Evolutionary conservation across 2,329 filamentous ascomycete species (phyloP), one percentile per base, ranked within the genome.

Genomic region (Botryotinia convoluta): DNA sequence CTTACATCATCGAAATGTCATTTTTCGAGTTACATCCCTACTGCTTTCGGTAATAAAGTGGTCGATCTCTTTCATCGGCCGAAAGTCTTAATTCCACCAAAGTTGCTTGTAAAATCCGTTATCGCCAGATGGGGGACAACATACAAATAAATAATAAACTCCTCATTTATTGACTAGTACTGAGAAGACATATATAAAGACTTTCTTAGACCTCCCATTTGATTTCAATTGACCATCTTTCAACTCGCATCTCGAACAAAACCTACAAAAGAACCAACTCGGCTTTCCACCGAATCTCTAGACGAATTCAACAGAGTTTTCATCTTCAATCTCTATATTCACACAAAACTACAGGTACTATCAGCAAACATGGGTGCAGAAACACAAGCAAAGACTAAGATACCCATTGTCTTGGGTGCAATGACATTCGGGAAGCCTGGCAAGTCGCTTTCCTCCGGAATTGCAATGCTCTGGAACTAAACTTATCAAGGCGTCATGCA

Each of bases 351-450:
- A 57, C 51, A 2, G 1, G n/a, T 18, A 57, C 1, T 1, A 32
- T 29, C 48, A 42, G 26, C 10, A 32, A 42, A 29, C 1, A 72
- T 72, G 71, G 39, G 29, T 37, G 6, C 22, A n/a, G 39, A 45
- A 69, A 48, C 60, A 32, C 51, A 74, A 42, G n/a, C 39, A 3
- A 69, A 69, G 35, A 57, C 69, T 18, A 71, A 65, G 6, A 22
- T 72, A 8, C 63, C 63, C 5, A 73, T 78, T 44, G 73, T 78
- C 35, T 76, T 78, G 57, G 77, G 77, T n/a, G 74, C 77, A 5
- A 78, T 78, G 76, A 78, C 77, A 32, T 76, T 78, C 42, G 76
- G 76, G 42, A 74, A 69, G 22, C 22, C 67, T 3, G 72, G 74
- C 67, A 45, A n/a, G 68, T 57, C 4, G 51, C 12, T 45, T 29